Evolutionary conservation across 73 alveolate species (phyloP), one percentile per base, ranked within the genome.

Genomic region (Stentor roeselii): DNA sequence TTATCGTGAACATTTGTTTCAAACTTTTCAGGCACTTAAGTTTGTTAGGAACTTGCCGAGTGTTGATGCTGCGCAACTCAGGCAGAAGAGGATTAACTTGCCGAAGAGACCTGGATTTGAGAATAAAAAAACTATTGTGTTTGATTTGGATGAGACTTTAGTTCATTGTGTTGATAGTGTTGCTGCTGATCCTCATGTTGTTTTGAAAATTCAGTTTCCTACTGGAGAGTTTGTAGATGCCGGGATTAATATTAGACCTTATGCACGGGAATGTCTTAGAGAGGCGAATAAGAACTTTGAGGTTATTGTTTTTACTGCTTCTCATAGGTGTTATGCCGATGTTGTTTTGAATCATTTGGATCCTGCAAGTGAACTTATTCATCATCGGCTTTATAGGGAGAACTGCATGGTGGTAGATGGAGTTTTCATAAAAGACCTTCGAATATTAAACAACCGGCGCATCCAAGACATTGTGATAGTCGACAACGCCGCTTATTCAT

Each of bases 261-360:
- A 82, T 82, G 91, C 90, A 78, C 76, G 85, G 85, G 95, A 91
- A 59, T 91, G 96, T 60, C 67, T 93, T 30, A 91, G 83, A 83
- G 89, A 89, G 86, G 95, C 95, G 31, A 86, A 77, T 75, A 60
- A 88, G 36, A 76, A 88, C 42, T 93, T 88, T 86, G 59, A 93
- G 67, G 93, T 93, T 31, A 89, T 93, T 0, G 93, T 89, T 4
- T 93, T 88, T 82, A 91, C 98, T 3, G 98, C 98, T 3, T 60
- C 88, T 35, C 98, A 93, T 86, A 89, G 86, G 39, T 86, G 96
- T 36, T 93, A 93, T 91, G 96, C 98, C 2, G 95, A 93, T 82
- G 96, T 95, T 2, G 92, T 93, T 75, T 85, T 93, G 37, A 91
- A 93, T 83, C 88, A 90, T 86, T 34, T 93, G 60, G 98, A 93